Percentiles rank a stretch among this genome's conserved stretches.
Conservation (phyloP, 371 early-diverging fungal species). For the Syncephalastrum racemosum region DNA sequence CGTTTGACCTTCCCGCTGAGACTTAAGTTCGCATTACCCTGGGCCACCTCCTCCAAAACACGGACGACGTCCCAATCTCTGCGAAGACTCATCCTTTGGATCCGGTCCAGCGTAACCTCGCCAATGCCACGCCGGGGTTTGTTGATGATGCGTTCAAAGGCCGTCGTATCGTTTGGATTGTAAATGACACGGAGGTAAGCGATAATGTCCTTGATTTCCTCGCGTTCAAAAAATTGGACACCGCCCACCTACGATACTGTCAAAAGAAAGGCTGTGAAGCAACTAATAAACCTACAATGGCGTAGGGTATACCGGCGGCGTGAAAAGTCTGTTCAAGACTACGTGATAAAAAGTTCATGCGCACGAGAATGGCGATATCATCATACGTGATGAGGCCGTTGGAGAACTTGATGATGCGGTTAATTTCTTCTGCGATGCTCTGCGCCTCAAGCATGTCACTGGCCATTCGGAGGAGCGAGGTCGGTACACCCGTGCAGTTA, state of each 20-base stretch:
- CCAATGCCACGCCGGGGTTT: slow-evolving; percentile 53
- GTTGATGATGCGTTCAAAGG: slow-evolving; percentile 45
- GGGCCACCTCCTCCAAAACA: slow-evolving; percentile 5
- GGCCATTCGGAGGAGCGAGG: slow-evolving; percentile 22
- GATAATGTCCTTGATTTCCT: slow-evolving; percentile 46
- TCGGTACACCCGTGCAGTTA: slow-evolving; percentile 37
- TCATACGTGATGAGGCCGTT: slow-evolving; percentile 34
- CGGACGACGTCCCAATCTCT: slow-evolving; percentile 5
- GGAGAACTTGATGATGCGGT: slow-evolving; percentile 33
- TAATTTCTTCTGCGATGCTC: slow-evolving; percentile 45
- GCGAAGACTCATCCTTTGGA: slow-evolving; percentile 18
- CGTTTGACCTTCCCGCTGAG: neutral
- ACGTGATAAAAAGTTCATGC: slow-evolving; percentile 45
- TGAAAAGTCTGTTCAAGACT: slow-evolving; percentile 49
- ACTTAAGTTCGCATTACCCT: neutral
- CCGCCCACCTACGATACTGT: slow-evolving; percentile 31
- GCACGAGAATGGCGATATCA: slow-evolving; percentile 60
- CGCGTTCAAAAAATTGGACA: slow-evolving; percentile 40
- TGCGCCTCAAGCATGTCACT: slow-evolving; percentile 33
- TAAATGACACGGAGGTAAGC: slow-evolving; percentile 46
- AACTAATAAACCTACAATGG: slow-evolving; percentile 33
- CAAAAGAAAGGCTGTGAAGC: neutral
- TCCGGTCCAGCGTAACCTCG: slow-evolving; percentile 26
- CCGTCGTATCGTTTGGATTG: slow-evolving; percentile 45
- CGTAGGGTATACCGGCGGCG: slow-evolving; percentile 41